Conservation (phyloP, 768 basidiomycete genomes). For the Phaffia australis region DNA sequence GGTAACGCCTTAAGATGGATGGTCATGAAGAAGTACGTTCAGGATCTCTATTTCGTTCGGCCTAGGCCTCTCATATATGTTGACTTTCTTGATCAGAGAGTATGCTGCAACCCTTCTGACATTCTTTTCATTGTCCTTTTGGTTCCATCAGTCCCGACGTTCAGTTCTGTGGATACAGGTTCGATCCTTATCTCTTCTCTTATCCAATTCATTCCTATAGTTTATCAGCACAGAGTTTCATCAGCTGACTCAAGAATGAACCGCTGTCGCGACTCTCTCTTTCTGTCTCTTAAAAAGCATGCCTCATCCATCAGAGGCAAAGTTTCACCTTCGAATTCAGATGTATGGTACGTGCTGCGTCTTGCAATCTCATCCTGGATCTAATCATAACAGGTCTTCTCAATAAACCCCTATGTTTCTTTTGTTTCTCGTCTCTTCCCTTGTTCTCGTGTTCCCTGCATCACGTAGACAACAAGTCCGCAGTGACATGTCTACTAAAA, state of each 20-base stretch:
- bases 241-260: neutral
- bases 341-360: constrained; percentile 73
- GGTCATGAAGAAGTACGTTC: constrained; percentile 91
- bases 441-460: neutral
- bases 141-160: constrained; percentile 64
- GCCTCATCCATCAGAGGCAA: constrained; percentile 94
- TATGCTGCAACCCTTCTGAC: neutral
- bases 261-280: neutral
- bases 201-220: neutral
- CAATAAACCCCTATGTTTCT: neutral
- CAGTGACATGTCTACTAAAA: constrained; percentile 62
- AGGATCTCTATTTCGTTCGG: constrained; percentile 8
- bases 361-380: neutral
- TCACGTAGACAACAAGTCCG: constrained; percentile 69
- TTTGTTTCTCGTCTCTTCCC: neutral
- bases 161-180: constrained; percentile 98
- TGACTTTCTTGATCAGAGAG: neutral
- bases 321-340: constrained; percentile 94
- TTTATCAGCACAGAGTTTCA: neutral
- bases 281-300: constrained; percentile 46
- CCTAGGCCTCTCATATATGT: neutral
- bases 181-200: constrained; percentile 29
- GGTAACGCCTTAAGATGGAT: constrained; percentile 95
- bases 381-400: neutral
- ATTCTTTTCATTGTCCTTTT: neutral